Evolutionary conservation across 2,329 filamentous ascomycete genomes (phyloP).

Genomic region (Apiospora hydei): DNA sequence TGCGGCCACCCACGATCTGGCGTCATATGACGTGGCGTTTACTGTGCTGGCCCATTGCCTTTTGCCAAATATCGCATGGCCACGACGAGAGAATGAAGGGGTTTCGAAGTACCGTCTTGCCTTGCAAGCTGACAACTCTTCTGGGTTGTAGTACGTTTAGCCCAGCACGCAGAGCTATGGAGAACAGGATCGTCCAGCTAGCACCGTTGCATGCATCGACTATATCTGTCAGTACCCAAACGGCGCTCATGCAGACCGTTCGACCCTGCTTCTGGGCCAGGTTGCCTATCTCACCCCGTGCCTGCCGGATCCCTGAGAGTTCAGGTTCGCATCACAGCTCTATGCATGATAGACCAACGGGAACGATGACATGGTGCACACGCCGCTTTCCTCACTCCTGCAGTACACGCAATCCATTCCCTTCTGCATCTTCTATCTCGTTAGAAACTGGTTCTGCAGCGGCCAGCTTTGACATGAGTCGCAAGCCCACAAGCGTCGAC

Average conservation of each 20-base stretch:
- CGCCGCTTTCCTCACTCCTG: neutral
- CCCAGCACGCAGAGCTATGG: neutral
- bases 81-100: neutral
- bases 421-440: neutral
- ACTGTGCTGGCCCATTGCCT: neutral
- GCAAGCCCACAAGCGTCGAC: neutral
- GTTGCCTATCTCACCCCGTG: neutral
- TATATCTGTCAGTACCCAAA: neutral
- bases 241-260: neutral
- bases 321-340: neutral
- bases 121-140: neutral
- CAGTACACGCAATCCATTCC: neutral
- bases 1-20: neutral
- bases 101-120: neutral
- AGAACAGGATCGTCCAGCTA: neutral
- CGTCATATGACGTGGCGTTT: conserved; percentile 7
- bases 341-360: neutral
- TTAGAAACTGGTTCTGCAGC: neutral
- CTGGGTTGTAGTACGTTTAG: neutral
- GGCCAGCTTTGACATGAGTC: neutral
- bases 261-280: neutral
- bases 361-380: neutral
- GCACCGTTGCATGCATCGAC: neutral
- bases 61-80: neutral
- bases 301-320: neutral